phyloP scores from a whole-genome alignment of 208 protist species.

The Wallacemonas sp. region DNA sequence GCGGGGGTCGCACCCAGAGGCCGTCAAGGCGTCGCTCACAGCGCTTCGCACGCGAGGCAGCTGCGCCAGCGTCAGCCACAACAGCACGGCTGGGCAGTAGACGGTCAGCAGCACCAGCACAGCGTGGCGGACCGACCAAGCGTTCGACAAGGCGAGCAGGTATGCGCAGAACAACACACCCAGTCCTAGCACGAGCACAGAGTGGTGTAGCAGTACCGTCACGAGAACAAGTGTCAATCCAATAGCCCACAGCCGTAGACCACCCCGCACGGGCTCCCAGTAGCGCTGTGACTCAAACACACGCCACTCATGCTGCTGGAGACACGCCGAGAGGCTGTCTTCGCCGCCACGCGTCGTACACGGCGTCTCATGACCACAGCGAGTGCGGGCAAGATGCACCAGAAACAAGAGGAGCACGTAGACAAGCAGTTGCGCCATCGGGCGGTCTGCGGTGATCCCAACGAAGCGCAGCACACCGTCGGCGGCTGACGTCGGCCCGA shows the following conservation, averaged over 20 bases:
- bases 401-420: slow-evolving; percentile 1
- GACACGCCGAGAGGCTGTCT: background rate
- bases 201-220: background rate
- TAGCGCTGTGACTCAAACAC: background rate
- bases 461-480: background rate
- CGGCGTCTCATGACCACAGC: background rate
- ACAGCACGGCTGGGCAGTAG: slow-evolving; percentile 19
- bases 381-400: background rate
- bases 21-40: slow-evolving; percentile 3
- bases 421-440: background rate
- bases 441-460: background rate
- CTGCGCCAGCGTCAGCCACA: slow-evolving; percentile 11
- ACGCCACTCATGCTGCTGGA: background rate
- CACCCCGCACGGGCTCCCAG: slow-evolving; percentile 4
- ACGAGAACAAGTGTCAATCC: background rate
- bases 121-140: slow-evolving; percentile 3
- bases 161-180: background rate
- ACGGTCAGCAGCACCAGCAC: background rate
- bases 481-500: background rate
- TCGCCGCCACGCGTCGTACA: background rate
- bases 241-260: background rate
- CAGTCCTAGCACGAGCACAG: slow-evolving; percentile 1
- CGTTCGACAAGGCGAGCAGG: background rate
- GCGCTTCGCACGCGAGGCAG: slow-evolving; percentile 1
- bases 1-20: slow-evolving; percentile 5